Base-by-base conservation (phyloP, 225 moss, liverwort and hornwort species). In the Straminergon stramineum region DNA sequence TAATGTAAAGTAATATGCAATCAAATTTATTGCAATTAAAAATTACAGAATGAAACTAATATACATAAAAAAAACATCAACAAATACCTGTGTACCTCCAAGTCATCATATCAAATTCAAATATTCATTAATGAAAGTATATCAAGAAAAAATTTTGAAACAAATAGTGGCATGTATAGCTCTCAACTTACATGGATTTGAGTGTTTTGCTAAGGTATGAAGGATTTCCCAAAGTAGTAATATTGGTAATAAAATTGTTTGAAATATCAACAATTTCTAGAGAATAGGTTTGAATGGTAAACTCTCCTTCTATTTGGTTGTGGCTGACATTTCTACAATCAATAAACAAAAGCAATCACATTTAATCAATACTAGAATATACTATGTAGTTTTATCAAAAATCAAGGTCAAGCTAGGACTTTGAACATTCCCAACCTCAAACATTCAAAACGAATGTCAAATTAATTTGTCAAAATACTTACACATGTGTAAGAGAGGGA, bases 231-330 rank as follows among this genome's bases (percentile, higher is more conserved):
- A 45, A 74, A 45, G 4, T 13, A 4, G 3, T 19, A 35, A 77
- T 53, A 77, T 77, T 53, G 7, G 53, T 77, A 32, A 77, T 77
- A 5, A 77, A 53, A 4, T n/a, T n/a, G n/a, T n/a, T n/a, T n/a
- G n/a, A n/a, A n/a, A n/a, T n/a, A n/a, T n/a, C n/a, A n/a, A n/a
- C n/a, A n/a, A n/a, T n/a, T n/a, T n/a, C n/a, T n/a, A n/a, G n/a
- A n/a, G 0, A 0, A 12, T 13, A 0, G 2, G 6, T n/a, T n/a
- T n/a, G n/a, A n/a, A n/a, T n/a, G 5, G 21, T 15, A 53, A 77
- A 53, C 34, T 77, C 34, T 77, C 77, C 34, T 34, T 20, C 8
- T 32, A 77, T 77, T 77, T 32, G 77, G 77, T 77, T 77, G 77
- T 53, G 0, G 77, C 53, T 77, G 6, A 77, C 13, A 77, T 77